Conservation (phyloP, 2,329 filamentous ascomycete genomes). For the Furcasterigmium sp. region DNA sequence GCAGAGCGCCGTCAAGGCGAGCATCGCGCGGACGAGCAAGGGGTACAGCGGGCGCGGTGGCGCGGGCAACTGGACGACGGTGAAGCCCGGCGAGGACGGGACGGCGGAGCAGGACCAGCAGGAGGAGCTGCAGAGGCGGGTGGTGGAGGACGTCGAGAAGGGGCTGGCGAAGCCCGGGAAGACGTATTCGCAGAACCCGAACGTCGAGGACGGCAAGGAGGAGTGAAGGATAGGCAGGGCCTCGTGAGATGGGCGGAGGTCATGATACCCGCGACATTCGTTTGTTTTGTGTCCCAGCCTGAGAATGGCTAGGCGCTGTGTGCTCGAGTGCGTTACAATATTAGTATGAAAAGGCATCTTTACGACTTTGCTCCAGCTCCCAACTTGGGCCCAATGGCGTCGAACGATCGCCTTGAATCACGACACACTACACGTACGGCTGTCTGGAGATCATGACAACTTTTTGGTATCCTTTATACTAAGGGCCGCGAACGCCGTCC, state of each 20-base stretch:
- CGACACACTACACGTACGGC: neutral
- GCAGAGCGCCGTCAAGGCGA: slow-evolving; percentile 26
- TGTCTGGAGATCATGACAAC: neutral
- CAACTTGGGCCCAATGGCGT: too few relatives aligned
- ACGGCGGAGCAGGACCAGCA: slow-evolving; percentile 21
- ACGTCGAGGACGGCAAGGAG: slow-evolving; percentile 14
- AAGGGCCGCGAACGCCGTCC: slow-evolving; percentile 3
- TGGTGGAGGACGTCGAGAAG: slow-evolving; percentile 40
- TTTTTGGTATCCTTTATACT: slow-evolving; percentile 1
- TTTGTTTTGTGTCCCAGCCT: too few relatives aligned
- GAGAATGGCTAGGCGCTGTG: too few relatives aligned
- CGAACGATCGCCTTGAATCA: too few relatives aligned
- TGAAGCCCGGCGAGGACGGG: slow-evolving; percentile 16
- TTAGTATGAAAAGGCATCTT: too few relatives aligned
- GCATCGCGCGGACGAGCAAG: slow-evolving; percentile 12
- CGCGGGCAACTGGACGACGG: slow-evolving; percentile 47
- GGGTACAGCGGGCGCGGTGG: slow-evolving; percentile 45
- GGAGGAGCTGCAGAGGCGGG: slow-evolving; percentile 35
- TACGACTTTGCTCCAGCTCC: too few relatives aligned
- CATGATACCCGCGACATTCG: slow-evolving; percentile 11
- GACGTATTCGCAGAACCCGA: slow-evolving; percentile 28
- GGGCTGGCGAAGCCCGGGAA: slow-evolving; percentile 40
- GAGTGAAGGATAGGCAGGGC: neutral
- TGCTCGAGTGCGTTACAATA: slow-evolving; percentile 5
- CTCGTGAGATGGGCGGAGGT: neutral